Conservation (phyloP, 2,329 filamentous ascomycete genomes). For the Talaromyces islandicus region DNA sequence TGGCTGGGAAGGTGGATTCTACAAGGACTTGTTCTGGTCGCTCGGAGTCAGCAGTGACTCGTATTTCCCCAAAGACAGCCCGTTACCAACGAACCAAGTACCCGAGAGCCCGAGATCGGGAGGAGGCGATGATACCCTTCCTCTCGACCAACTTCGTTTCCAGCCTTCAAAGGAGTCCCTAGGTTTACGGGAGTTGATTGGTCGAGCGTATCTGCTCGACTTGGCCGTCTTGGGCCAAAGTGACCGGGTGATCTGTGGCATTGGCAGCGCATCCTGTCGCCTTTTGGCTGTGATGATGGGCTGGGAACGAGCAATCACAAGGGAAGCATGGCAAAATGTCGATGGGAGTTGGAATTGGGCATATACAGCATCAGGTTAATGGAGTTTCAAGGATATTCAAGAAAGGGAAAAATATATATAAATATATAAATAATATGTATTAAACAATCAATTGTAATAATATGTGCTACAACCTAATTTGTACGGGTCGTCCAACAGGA, state of each 20-base stretch:
- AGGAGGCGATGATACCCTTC: not conserved
- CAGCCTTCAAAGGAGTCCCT: slow-evolving; percentile 44
- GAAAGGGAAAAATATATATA: not conserved
- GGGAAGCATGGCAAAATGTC: slow-evolving; percentile 69
- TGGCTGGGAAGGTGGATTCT: slow-evolving; percentile 88
- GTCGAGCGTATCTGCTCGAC: slow-evolving; percentile 76
- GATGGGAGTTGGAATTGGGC: slow-evolving; percentile 64
- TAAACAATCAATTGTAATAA: not conserved
- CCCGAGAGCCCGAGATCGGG: slow-evolving; percentile 6
- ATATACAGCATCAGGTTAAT: slow-evolving; percentile 11
- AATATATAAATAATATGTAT: not conserved
- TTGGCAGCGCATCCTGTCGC: slow-evolving; percentile 60
- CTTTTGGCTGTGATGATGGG: slow-evolving; percentile 81
- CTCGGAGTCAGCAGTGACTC: slow-evolving; percentile 44
- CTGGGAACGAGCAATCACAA: slow-evolving; percentile 60
- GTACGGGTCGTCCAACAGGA: not conserved
- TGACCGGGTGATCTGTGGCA: slow-evolving; percentile 69
- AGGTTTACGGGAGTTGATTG: slow-evolving; percentile 65
- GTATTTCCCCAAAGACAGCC: slow-evolving; percentile 24
- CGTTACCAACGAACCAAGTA: slow-evolving; percentile 16
- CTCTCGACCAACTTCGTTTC: slow-evolving; percentile 12
- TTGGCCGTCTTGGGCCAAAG: slow-evolving; percentile 64
- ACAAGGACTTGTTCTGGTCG: slow-evolving; percentile 72
- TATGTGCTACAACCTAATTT: not conserved
- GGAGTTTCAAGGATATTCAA: not conserved